Percentiles rank a stretch among this genome's conserved stretches.
These are phyloP conservation scores for Kazachstania martiniae DNA, from an alignment of 805 yeast genomes.

Conservation along the genomic window DNA sequence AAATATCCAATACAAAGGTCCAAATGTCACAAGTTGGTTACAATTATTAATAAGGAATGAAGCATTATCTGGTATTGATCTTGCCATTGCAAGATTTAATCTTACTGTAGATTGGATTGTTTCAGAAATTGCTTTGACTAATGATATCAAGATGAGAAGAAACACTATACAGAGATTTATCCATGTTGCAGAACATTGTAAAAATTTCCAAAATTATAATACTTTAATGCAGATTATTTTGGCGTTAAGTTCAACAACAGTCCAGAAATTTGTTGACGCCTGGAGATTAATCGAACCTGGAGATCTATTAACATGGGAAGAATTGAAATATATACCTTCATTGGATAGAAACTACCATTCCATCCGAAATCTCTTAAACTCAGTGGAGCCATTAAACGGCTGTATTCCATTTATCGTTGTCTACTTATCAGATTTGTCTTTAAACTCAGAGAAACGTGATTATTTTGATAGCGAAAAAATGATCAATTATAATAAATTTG, in stretches of 20 bases:
- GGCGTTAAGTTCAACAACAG: slow-evolving; percentile 60
- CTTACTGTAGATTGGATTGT: slow-evolving; percentile 85
- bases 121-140: slow-evolving; percentile 73
- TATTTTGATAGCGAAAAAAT: slow-evolving; percentile 30
- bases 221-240: slow-evolving; percentile 80
- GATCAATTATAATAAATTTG: slow-evolving; percentile 69
- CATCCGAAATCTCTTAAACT: slow-evolving; percentile 40
- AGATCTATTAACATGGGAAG: slow-evolving; percentile 56
- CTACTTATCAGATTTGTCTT: slow-evolving; percentile 70
- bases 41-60: slow-evolving; percentile 52
- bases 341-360: slow-evolving; percentile 64
- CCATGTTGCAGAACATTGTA: slow-evolving; percentile 72
- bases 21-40: slow-evolving; percentile 76
- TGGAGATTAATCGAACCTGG: slow-evolving; percentile 69
- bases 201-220: slow-evolving; percentile 65
- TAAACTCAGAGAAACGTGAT: slow-evolving; percentile 39
- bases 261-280: slow-evolving; percentile 51
- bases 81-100: slow-evolving; percentile 79
- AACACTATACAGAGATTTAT: slow-evolving; percentile 75
- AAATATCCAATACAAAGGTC: slow-evolving; percentile 56
- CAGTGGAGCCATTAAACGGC: slow-evolving; percentile 56
- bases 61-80: slow-evolving; percentile 59
- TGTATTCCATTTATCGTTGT: slow-evolving; percentile 86
- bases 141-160: slow-evolving; percentile 45
- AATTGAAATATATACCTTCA: slow-evolving; percentile 59